Conservation (phyloP, 345 rosid species). For the Salix dunnii region DNA sequence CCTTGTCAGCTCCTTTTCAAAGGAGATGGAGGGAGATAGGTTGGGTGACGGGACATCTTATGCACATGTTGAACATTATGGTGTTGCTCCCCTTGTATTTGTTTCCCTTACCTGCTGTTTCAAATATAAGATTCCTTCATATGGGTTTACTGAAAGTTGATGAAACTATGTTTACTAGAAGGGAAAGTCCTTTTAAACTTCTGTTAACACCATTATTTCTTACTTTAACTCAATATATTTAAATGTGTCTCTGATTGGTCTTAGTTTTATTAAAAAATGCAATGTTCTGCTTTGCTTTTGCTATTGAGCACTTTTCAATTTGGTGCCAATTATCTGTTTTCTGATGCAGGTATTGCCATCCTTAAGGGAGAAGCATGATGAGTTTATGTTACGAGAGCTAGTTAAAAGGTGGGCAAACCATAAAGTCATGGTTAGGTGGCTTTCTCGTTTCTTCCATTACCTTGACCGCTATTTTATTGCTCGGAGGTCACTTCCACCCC, state of each 20-base stretch:
- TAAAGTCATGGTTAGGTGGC: constrained; percentile 54
- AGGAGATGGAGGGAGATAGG: background rate
- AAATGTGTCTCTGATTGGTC: background rate
- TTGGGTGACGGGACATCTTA: background rate
- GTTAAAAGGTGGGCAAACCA: constrained; percentile 51
- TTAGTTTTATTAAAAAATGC: background rate
- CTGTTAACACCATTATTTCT: background rate
- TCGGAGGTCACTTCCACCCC: constrained; percentile 34
- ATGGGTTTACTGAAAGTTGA: background rate
- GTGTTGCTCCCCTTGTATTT: background rate
- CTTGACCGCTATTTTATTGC: constrained; percentile 47
- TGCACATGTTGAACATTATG: background rate
- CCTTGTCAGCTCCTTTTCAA: background rate
- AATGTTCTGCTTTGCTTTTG: background rate
- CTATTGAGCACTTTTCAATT: background rate
- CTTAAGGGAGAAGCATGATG: constrained; percentile 39
- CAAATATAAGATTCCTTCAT: background rate
- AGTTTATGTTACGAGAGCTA: constrained; percentile 51
- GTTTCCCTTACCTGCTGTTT: background rate
- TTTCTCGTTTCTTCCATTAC: constrained; percentile 48
- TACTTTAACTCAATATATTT: background rate
- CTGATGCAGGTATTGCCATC: constrained; percentile 43
- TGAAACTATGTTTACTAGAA: background rate
- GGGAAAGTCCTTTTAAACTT: background rate
- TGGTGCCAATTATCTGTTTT: background rate